A percentile compares a stretch with the other conserved stretches of the same genome.
These are phyloP conservation scores for Pyrenochaeta sp. DNA, from an alignment of 2,329 filamentous ascomycete species.

Conservation along the genomic window DNA sequence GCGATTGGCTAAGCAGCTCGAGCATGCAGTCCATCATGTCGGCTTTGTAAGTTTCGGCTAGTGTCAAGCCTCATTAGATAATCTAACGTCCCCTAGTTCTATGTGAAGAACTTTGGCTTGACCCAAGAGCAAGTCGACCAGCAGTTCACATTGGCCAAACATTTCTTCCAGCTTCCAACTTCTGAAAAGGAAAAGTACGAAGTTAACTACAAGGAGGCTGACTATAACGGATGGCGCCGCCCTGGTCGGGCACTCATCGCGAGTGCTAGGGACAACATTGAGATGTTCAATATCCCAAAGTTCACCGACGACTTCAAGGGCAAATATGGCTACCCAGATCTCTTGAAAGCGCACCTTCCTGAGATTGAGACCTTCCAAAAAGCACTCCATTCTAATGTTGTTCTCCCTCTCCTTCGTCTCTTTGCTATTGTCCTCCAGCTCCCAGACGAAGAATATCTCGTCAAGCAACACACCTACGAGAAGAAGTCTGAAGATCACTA, in stretches of 20 bases:
- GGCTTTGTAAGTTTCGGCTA: conserved; percentile 45
- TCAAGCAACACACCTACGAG: conserved; percentile 65
- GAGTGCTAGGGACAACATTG: conserved; percentile 60
- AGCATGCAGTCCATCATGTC: conserved; percentile 60
- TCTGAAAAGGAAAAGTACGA: conserved; percentile 67
- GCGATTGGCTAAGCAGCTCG: conserved; percentile 61
- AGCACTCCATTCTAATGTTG: conserved; percentile 60
- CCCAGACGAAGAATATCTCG: conserved; percentile 64
- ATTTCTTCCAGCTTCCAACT: conserved; percentile 63
- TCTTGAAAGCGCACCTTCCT: conserved; percentile 50
- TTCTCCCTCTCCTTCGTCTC: conserved; percentile 64
- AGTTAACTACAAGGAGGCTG: conserved; percentile 53
- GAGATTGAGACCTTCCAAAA: conserved; percentile 65
- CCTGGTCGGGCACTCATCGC: conserved; percentile 44
- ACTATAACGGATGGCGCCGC: conserved; percentile 60
- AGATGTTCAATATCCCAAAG: conserved; percentile 68
- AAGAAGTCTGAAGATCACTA: conserved; percentile 66
- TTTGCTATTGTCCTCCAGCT: conserved; percentile 69
- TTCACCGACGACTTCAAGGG: conserved; percentile 66
- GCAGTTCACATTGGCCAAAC: conserved; percentile 67
- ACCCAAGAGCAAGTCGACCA: conserved; percentile 65
- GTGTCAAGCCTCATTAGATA: neutral
- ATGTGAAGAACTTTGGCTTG: conserved; percentile 68
- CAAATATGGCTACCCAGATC: conserved; percentile 43
- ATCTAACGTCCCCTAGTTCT: conserved; percentile 58